phyloP scores from a whole-genome alignment of 2,329 filamentous ascomycete genomes.

The Karstenula rhodostoma region DNA sequence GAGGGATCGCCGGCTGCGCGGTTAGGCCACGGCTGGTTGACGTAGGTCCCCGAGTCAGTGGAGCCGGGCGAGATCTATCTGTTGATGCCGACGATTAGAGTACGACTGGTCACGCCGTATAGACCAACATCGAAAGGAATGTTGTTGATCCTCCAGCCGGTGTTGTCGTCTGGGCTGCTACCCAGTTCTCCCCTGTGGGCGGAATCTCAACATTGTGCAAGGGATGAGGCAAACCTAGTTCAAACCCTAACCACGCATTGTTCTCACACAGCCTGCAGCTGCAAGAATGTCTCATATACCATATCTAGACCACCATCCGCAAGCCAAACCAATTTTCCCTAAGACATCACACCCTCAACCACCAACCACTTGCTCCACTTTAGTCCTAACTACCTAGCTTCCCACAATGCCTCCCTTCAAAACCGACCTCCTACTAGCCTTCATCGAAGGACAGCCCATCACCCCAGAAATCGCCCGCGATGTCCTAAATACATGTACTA shows the following conservation, averaged over 20 bases:
- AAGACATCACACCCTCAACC: not conserved
- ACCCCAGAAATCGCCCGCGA: not conserved
- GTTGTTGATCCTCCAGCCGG: constrained; percentile 1
- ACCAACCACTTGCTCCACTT: too few relatives aligned
- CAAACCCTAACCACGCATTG: not conserved
- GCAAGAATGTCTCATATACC: not conserved
- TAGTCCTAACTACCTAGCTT: not conserved
- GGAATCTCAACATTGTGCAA: not conserved
- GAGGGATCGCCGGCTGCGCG: not conserved
- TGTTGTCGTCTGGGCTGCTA: not conserved
- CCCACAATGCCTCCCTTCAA: not conserved
- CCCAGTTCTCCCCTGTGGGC: not conserved
- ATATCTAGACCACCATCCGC: not conserved
- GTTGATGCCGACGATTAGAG: constrained; percentile 4
- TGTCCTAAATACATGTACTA: not conserved
- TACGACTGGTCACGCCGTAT: constrained; percentile 4
- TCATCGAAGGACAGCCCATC: not conserved
- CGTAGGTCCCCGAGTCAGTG: not conserved
- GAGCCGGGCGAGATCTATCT: constrained; percentile 1
- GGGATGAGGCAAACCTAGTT: not conserved
- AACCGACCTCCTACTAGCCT: not conserved
- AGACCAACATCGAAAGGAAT: constrained; percentile 7
- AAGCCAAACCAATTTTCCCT: not conserved
- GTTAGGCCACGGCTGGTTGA: not conserved
- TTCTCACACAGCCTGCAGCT: not conserved